phyloP scores from a whole-genome alignment of 176 grass and related monocot species.

The Lolium rigidum region DNA sequence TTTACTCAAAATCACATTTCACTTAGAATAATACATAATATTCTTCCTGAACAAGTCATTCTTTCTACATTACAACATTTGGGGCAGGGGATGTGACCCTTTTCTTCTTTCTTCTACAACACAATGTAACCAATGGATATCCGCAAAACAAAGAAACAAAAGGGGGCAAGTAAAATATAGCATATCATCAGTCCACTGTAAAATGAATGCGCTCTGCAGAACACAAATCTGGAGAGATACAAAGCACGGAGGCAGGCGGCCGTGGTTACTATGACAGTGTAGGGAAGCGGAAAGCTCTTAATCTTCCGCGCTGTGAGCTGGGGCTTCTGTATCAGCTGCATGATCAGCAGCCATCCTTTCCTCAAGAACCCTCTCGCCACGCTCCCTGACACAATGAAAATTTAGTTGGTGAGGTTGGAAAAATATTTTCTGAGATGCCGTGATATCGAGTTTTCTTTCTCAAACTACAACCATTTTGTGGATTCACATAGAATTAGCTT shows the following conservation, averaged over 20 bases:
- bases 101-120: slow-evolving; percentile 43
- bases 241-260: background rate
- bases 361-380: slow-evolving; percentile 89
- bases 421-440: background rate
- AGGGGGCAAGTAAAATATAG: slow-evolving; percentile 44
- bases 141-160: slow-evolving; percentile 17
- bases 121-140: slow-evolving; percentile 61
- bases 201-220: slow-evolving; percentile 45
- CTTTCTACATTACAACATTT: slow-evolving; percentile 66
- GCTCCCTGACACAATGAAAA: slow-evolving; percentile 57
- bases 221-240: slow-evolving; percentile 36
- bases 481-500: background rate
- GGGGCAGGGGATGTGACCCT: background rate
- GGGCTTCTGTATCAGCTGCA: slow-evolving; percentile 49
- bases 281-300: slow-evolving; percentile 19
- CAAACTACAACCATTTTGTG: background rate
- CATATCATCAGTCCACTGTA: slow-evolving; percentile 42
- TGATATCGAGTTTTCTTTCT: background rate
- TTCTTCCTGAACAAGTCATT: slow-evolving; percentile 30
- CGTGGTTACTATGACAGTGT: slow-evolving; percentile 28
- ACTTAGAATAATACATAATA: slow-evolving; percentile 34
- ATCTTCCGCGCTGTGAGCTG: slow-evolving; percentile 45
- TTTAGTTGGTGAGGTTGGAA: background rate
- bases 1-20: slow-evolving; percentile 26
- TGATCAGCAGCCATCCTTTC: slow-evolving; percentile 70